Conservation (phyloP, 257 asterid species). For the Capsicum baccatum region DNA sequence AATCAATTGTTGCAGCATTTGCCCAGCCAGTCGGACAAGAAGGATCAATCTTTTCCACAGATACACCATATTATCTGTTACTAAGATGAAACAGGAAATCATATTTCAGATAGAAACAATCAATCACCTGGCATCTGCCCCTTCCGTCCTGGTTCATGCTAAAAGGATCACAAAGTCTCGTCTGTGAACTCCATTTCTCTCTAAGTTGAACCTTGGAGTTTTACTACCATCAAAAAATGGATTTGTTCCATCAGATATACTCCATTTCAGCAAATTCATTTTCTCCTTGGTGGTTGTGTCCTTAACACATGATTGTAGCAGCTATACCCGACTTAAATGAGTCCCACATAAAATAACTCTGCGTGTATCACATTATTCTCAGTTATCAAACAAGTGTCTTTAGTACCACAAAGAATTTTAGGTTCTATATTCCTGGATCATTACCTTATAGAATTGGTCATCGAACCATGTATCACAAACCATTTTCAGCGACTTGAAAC, state of each 20-base stretch:
- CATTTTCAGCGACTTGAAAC: slow-evolving; percentile 77
- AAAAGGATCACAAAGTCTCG: slow-evolving; percentile 69
- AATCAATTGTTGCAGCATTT: slow-evolving; percentile 80
- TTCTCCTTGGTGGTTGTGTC: slow-evolving; percentile 51
- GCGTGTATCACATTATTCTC: slow-evolving; percentile 30
- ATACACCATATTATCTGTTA: not conserved
- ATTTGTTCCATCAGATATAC: slow-evolving; percentile 69
- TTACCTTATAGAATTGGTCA: slow-evolving; percentile 66
- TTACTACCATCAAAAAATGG: slow-evolving; percentile 63
- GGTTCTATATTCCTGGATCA: not conserved
- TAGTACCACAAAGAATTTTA: not conserved
- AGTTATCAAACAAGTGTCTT: not conserved
- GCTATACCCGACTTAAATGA: slow-evolving; percentile 81
- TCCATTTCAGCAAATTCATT: slow-evolving; percentile 87
- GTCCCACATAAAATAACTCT: slow-evolving; percentile 93
- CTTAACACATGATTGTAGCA: slow-evolving; percentile 68
- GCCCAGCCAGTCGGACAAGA: slow-evolving; percentile 81
- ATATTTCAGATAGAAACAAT: slow-evolving; percentile 14
- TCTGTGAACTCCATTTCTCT: slow-evolving; percentile 68
- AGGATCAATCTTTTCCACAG: not conserved
- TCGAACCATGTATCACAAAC: slow-evolving; percentile 72
- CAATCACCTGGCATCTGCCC: slow-evolving; percentile 76
- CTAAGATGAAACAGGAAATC: not conserved
- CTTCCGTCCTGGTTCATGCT: slow-evolving; percentile 59
- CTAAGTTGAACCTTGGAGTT: slow-evolving; percentile 56